A percentile compares a stretch with the other conserved stretches of the same genome.
These are phyloP conservation scores for Tilletia indica DNA, from an alignment of 1,284 basidiomycete genomes.

Conservation along the genomic window DNA sequence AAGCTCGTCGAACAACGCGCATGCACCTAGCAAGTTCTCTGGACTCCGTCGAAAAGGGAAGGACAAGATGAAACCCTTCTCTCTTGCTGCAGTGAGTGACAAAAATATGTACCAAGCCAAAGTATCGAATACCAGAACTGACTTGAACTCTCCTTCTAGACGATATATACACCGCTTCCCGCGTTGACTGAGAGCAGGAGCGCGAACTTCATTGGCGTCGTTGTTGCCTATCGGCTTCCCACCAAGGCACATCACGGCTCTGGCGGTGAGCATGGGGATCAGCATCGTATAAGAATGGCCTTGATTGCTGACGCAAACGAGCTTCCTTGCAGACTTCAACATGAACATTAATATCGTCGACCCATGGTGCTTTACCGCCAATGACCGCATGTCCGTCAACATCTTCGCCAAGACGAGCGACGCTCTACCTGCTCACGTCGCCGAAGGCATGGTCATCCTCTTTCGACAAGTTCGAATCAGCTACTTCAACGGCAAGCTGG, in stretches of 20 bases:
- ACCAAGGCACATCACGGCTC: background rate
- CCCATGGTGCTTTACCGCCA: background rate
- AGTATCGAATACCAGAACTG: background rate
- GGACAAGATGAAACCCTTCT: conserved; percentile 1
- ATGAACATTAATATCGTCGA: conserved; percentile 12
- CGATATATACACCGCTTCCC: conserved; percentile 5
- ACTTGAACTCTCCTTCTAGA: background rate
- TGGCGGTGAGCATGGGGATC: background rate
- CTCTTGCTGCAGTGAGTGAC: background rate
- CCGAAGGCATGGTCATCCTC: conserved; percentile 9
- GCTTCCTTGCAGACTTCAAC: background rate
- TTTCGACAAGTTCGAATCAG: background rate
- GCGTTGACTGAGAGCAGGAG: background rate
- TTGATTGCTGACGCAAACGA: background rate
- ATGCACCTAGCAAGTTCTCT: background rate
- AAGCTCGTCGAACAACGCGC: background rate
- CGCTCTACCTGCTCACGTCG: background rate
- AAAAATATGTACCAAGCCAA: background rate
- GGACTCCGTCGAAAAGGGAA: background rate
- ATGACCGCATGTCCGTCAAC: conserved; percentile 12
- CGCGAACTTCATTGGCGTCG: conserved; percentile 13
- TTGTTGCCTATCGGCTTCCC: background rate
- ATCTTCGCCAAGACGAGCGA: background rate
- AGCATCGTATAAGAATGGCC: no score
- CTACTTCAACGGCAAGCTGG: background rate